Base-by-base conservation (phyloP, 768 basidiomycete genomes). In the Amanita molliuscula region DNA sequence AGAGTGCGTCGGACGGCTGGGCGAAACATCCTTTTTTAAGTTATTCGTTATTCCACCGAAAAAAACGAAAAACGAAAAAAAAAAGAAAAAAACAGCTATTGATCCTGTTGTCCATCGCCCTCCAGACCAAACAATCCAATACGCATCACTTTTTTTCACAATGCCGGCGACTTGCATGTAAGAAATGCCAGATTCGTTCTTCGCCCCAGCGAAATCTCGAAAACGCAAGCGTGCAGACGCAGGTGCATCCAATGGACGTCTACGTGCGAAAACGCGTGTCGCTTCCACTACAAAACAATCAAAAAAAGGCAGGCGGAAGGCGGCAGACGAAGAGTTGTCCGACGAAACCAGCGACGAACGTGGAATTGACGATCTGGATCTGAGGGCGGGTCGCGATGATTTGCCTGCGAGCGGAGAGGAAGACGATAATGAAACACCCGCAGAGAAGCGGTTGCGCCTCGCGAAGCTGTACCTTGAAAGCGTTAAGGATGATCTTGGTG, bases 161-260 rank as follows among this genome's bases (percentile, higher is more conserved):
- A 31, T 41, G 28, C 4, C 6, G 1, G 9, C 6, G 9, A 6
- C 31, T 23, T 33, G 34, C 34, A 37, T 38, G 29, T 49, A 36
- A n/a, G n/a, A n/a, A n/a, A 91, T 92, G 88, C 83, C 86, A 28
- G 88, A 91, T 73, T 67, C 84, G 10, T 93, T 93, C 71, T 92
- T 93, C 68, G 70, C 80, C 26, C 70, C 71, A 13, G 65, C 67
- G 44, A 83, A 79, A 63, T 67, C 66, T 53, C 73, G 75, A 44
- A 88, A 86, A 61, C 75, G 82, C 53, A 84, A 81, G 60, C 78
- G 80, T 23, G 50, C 69, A 11, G 64, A 69, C 13, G 40, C 35
- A 1, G 18, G 38, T n/a, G 13, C 21, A 13, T 8, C 41, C 3
- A 44, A 44, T 44, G 33, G 33, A 9, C 33, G 35, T 5, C 26